These are phyloP conservation scores for Ophioceras dolichostomum DNA, from an alignment of 2,329 filamentous ascomycete species.

Conservation along the genomic window DNA sequence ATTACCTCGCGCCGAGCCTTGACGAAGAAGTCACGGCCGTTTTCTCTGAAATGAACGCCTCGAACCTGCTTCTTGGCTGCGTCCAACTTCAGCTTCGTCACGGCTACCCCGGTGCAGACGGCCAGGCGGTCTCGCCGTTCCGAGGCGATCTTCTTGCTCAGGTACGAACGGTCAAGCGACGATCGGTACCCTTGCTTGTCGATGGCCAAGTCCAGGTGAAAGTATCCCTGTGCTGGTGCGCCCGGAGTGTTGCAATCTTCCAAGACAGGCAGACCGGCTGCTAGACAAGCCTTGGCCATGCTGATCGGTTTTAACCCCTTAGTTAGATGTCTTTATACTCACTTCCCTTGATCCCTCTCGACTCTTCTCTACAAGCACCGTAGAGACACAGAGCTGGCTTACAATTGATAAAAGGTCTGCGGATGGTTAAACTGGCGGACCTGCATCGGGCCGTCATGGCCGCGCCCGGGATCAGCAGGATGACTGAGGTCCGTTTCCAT, in stretches of 20 bases:
- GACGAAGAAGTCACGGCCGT: constrained; percentile 11
- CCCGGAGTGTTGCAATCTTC: constrained; percentile 15
- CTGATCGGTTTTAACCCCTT: too few relatives aligned
- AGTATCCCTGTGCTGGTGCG: constrained; percentile 15
- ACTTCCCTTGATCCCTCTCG: too few relatives aligned
- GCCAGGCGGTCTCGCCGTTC: constrained; percentile 11
- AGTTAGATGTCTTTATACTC: too few relatives aligned
- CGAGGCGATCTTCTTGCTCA: constrained; percentile 10
- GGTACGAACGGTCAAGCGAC: constrained; percentile 13
- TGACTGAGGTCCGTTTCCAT: constrained; percentile 11
- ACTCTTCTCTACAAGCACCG: too few relatives aligned
- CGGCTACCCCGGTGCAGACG: constrained; percentile 17
- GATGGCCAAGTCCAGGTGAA: constrained; percentile 16
- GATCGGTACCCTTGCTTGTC: too few relatives aligned
- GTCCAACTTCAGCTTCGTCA: constrained; percentile 14
- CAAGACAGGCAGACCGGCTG: constrained; percentile 13
- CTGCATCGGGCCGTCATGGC: constrained; percentile 11
- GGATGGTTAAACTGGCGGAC: constrained; percentile 4
- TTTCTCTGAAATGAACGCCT: constrained; percentile 12
- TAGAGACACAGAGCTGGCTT: background rate
- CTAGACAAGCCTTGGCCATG: constrained; percentile 11
- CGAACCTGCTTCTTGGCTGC: constrained; percentile 8
- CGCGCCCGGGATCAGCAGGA: constrained; percentile 9
- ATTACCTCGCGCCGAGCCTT: constrained; percentile 17
- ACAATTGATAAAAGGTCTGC: constrained; percentile 9